Conservation (phyloP, 331 rosid genomes). For the Erythrophleum ivorense region DNA sequence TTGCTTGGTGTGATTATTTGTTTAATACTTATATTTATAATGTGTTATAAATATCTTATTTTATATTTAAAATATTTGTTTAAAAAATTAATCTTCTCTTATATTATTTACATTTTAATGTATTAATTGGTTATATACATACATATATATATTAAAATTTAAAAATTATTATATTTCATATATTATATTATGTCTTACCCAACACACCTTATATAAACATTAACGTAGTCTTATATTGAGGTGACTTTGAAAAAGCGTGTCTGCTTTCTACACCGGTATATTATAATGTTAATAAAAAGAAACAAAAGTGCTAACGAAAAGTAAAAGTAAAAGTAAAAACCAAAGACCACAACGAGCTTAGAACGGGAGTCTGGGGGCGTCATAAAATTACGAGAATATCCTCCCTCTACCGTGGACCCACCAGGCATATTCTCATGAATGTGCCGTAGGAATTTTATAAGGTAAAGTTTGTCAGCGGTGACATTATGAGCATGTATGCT, state of each 20-base stretch:
- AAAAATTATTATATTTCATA: no score
- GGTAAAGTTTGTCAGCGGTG: neutral
- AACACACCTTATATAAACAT: neutral
- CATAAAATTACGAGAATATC: neutral
- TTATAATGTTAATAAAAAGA: neutral
- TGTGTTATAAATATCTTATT: no score
- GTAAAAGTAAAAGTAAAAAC: neutral
- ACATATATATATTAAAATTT: no score
- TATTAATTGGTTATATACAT: no score
- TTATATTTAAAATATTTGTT: no score
- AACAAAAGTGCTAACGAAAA: neutral
- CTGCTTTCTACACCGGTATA: neutral
- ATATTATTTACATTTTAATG: no score
- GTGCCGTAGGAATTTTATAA: neutral
- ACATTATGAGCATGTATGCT: neutral
- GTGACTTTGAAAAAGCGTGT: neutral
- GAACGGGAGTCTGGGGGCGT: no score
- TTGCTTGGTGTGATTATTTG: no score
- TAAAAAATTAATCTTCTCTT: no score
- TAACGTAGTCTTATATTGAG: neutral
- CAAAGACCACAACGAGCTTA: neutral
- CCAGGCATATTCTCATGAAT: conserved; percentile 17
- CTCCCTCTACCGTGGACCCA: neutral
- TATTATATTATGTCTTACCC: no score
- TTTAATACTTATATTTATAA: no score